phyloP scores from a whole-genome alignment of 179 eudicot species.

The Gypsophila paniculata region DNA sequence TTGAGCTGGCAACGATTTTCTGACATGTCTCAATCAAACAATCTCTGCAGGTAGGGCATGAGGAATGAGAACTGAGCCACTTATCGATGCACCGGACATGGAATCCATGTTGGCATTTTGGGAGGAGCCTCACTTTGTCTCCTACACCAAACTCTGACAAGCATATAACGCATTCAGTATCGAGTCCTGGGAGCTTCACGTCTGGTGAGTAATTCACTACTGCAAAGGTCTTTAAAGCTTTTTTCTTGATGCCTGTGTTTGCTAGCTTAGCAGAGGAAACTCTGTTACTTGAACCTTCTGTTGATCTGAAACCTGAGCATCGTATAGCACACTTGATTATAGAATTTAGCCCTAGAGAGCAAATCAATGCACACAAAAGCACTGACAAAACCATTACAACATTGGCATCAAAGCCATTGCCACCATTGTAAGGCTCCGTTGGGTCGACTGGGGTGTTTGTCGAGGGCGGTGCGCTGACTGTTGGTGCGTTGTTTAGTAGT shows the following conservation, averaged over 20 bases:
- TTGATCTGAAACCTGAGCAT: constrained; percentile 51
- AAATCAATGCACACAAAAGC: constrained; percentile 76
- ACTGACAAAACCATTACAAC: constrained; percentile 90
- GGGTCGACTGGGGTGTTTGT: constrained; percentile 29
- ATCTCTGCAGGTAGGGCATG: constrained; percentile 47
- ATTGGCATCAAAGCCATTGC: constrained; percentile 61
- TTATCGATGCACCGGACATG: constrained; percentile 43
- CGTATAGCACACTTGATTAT: constrained; percentile 66
- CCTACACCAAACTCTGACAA: constrained; percentile 41
- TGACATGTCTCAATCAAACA: constrained; percentile 47
- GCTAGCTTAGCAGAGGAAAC: constrained; percentile 36
- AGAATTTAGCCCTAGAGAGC: constrained; percentile 70
- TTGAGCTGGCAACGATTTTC: constrained; percentile 40
- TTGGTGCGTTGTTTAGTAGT: constrained; percentile 33
- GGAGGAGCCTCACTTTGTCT: constrained; percentile 38
- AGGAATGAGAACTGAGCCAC: constrained; percentile 48
- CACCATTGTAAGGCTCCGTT: constrained; percentile 31
- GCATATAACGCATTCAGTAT: constrained; percentile 46
- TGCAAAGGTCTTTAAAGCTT: constrained; percentile 69
- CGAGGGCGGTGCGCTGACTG: constrained; percentile 29
- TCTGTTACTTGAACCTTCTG: constrained; percentile 24
- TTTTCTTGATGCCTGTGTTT: constrained; percentile 72
- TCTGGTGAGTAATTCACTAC: constrained; percentile 49
- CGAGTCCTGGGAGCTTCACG: constrained; percentile 38
- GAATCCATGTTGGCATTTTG: constrained; percentile 46